Percentiles rank a stretch among this genome's conserved stretches.
These are phyloP conservation scores for Fusarium sororula DNA, from an alignment of 2,329 filamentous ascomycete species.

Conservation along the genomic window DNA sequence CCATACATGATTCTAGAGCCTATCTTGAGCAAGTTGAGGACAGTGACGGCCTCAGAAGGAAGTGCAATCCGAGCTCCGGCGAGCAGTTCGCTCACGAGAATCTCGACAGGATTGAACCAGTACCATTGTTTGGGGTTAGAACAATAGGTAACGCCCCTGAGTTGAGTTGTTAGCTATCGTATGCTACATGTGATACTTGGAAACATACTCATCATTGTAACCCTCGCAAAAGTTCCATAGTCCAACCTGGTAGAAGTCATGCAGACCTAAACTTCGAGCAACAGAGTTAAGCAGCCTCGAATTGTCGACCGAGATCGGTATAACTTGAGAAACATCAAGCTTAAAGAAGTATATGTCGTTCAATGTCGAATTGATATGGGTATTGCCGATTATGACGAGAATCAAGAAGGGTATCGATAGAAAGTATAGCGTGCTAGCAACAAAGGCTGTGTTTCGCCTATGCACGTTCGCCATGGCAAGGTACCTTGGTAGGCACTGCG, in stretches of 20 bases:
- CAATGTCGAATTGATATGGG: constrained; percentile 67
- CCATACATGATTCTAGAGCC: constrained; percentile 89
- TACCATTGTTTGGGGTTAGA: constrained; percentile 75
- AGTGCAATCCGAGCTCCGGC: constrained; percentile 84
- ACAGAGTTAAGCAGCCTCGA: constrained; percentile 85
- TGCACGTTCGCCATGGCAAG: constrained; percentile 39
- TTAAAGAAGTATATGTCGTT: constrained; percentile 84
- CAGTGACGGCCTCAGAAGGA: constrained; percentile 75
- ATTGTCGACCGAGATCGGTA: constrained; percentile 77
- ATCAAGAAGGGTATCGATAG: constrained; percentile 81
- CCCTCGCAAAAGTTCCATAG: constrained; percentile 94
- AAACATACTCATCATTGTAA: constrained; percentile 68
- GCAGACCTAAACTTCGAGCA: constrained; percentile 83
- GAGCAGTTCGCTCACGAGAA: constrained; percentile 82
- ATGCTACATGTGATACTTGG: not conserved
- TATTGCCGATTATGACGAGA: constrained; percentile 81
- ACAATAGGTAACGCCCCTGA: constrained; percentile 78
- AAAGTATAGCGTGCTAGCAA: constrained; percentile 76
- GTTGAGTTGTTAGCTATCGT: constrained; percentile 50
- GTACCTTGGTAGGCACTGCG: not conserved
- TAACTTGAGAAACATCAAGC: constrained; percentile 83
- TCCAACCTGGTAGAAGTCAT: constrained; percentile 94
- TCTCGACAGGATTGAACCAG: constrained; percentile 91
- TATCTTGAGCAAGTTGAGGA: constrained; percentile 77
- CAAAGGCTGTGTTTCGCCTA: constrained; percentile 68